phyloP scores from a whole-genome alignment of 805 yeast genomes.

The Candida multigemmis region DNA sequence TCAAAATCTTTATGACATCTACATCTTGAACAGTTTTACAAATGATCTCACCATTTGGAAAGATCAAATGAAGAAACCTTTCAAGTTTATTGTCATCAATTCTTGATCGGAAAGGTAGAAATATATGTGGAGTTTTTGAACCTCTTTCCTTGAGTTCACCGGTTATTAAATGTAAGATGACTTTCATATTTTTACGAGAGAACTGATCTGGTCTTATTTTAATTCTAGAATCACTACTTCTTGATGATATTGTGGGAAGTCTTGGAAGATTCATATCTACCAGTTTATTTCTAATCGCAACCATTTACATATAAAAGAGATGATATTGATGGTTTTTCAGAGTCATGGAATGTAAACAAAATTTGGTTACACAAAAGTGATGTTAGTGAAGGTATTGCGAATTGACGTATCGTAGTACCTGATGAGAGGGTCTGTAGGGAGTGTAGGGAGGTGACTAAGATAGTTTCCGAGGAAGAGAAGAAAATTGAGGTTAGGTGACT shows the following conservation, averaged over 20 bases:
- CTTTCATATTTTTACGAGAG: constrained; percentile 57
- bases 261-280: constrained; percentile 15
- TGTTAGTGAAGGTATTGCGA: too few species aligned
- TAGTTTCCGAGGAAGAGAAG: too few species aligned
- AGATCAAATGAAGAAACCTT: constrained; percentile 44
- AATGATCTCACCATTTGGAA: constrained; percentile 47
- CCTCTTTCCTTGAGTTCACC: constrained; percentile 65
- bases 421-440: too few species aligned
- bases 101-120: constrained; percentile 72
- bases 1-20: constrained; percentile 26
- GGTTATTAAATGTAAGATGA: constrained; percentile 61
- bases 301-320: constrained; percentile 4
- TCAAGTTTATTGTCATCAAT: constrained; percentile 54
- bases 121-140: constrained; percentile 60
- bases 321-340: constrained; percentile 1
- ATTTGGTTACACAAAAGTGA: too few species aligned
- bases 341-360: background rate
- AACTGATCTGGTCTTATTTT: constrained; percentile 28
- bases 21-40: too few species aligned
- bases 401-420: too few species aligned
- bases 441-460: too few species aligned
- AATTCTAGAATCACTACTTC: constrained; percentile 2
- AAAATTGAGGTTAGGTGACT: too few species aligned
- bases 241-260: constrained; percentile 7
- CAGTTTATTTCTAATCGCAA: constrained; percentile 4